Conservation (phyloP, 2,329 filamentous ascomycete genomes). For the Beauveria scarabaeidicola region DNA sequence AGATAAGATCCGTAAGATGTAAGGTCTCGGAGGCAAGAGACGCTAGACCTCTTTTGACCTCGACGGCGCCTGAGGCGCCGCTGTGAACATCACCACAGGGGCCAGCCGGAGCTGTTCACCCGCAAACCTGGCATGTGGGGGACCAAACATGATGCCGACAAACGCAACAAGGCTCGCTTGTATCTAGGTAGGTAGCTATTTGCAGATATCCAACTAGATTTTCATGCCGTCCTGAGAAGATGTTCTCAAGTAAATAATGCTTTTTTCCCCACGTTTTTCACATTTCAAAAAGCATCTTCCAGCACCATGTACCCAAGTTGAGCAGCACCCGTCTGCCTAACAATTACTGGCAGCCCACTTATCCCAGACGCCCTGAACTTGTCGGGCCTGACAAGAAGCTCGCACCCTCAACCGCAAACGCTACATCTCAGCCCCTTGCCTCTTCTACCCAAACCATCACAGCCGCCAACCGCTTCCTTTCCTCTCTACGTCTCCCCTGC, state of each 20-base stretch:
- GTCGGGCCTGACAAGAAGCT: neutral
- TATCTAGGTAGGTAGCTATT: too few relatives aligned
- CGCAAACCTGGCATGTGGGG: neutral
- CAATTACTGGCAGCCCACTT: conserved; percentile 8
- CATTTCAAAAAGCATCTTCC: too few relatives aligned
- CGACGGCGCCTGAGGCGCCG: too few relatives aligned
- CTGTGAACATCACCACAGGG: neutral
- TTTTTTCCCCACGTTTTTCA: too few relatives aligned
- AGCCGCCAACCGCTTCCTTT: neutral
- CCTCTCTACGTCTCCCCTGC: neutral
- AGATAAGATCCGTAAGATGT: neutral
- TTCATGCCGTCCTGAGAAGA: too few relatives aligned
- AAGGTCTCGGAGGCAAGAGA: neutral
- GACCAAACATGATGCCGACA: neutral
- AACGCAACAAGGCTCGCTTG: neutral
- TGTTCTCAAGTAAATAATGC: too few relatives aligned
- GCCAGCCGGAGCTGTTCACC: too few relatives aligned
- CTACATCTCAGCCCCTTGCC: neutral
- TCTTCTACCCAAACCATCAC: neutral
- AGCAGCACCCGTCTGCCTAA: neutral
- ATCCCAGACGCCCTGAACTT: neutral
- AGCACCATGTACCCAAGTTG: too few relatives aligned
- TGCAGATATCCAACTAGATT: neutral
- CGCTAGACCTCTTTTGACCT: neutral
- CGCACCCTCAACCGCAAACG: neutral